Evolutionary conservation across 2,329 filamentous ascomycete species (phyloP).

Genomic region (Nemania abortiva): DNA sequence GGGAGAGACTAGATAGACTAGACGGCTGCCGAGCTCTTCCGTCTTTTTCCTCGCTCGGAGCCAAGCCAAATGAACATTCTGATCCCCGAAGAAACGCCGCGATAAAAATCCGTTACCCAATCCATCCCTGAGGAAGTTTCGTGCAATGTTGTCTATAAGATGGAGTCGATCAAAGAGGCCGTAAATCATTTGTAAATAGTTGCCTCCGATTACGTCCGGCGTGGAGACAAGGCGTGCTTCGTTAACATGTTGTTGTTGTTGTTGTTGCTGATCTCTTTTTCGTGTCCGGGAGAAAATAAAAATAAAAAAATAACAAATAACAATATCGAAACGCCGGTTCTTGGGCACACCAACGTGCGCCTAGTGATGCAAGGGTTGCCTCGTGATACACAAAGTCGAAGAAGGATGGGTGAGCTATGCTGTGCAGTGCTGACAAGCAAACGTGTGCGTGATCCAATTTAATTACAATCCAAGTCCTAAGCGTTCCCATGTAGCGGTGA

Average conservation of each 20-base stretch:
- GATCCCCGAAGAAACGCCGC: constrained; percentile 31
- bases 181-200: constrained; percentile 29
- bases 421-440: constrained; percentile 27
- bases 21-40: constrained; percentile 9
- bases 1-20: not conserved
- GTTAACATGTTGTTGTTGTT: constrained; percentile 17
- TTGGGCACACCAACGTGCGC: constrained; percentile 25
- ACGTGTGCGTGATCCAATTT: constrained; percentile 24
- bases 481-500: constrained; percentile 5
- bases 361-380: constrained; percentile 42
- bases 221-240: constrained; percentile 26
- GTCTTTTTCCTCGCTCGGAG: constrained; percentile 1
- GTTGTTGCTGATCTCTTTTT: constrained; percentile 3
- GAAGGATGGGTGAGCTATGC: constrained; percentile 27
- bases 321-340: constrained; percentile 29
- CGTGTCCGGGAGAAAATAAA: not conserved
- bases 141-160: constrained; percentile 37
- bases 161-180: constrained; percentile 19
- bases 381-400: constrained; percentile 39
- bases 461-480: constrained; percentile 18
- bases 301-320: constrained; percentile 7
- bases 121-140: constrained; percentile 34
- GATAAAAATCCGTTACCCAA: constrained; percentile 22
- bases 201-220: constrained; percentile 32
- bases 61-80: constrained; percentile 23